Evolutionary conservation across 1,139 yeast species (phyloP), one percentile per base, ranked within the genome.

Genomic region (Komagataea norvegica): DNA sequence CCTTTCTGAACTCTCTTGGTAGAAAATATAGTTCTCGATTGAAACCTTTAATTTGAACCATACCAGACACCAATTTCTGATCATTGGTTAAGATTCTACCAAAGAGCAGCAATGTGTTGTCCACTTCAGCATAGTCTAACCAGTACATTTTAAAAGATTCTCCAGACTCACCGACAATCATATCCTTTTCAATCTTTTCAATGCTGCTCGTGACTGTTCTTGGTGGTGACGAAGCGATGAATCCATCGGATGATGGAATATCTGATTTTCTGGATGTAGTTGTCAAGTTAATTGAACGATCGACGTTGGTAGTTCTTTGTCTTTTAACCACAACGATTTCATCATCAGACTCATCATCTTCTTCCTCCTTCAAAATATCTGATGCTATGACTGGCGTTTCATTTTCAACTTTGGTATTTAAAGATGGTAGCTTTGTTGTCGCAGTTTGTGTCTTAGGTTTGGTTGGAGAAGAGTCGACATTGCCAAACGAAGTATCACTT

Each of bases 111-210:
- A 93, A 62, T 0, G 79, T 64, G 46, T 73, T 72, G 41, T 81
- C 87, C 16, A 82, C 74, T 56, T 91, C 97, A 31, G 84, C 72
- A 58, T 79, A 88, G 58, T 93, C 99, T 27, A 84, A 64, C 97
- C 97, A 93, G 57, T 74, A 91, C 79, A 91, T 79, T 51, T 76
- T 74, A 55, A 88, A 70, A 4, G 71, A 56, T 34, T 45, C 44
- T 15, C 37, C 41, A 17, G 68, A 72, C 3, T 70, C 55, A 15
- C 61, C 63, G 3, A 65, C 57, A 17, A 77, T 60, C 32, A 72
- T 64, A 8, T 65, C 68, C 46, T 69, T 70, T 9, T 69, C 71
- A 29, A 76, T 48, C 48, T 75, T 77, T 32, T 74, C 64, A 17
- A 24, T 18, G 14, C 7, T 17, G 8, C n/a, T 26, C 3, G 67